These are phyloP conservation scores for Fusarium udum DNA, from an alignment of 2,329 filamentous ascomycete species.

Conservation along the genomic window DNA sequence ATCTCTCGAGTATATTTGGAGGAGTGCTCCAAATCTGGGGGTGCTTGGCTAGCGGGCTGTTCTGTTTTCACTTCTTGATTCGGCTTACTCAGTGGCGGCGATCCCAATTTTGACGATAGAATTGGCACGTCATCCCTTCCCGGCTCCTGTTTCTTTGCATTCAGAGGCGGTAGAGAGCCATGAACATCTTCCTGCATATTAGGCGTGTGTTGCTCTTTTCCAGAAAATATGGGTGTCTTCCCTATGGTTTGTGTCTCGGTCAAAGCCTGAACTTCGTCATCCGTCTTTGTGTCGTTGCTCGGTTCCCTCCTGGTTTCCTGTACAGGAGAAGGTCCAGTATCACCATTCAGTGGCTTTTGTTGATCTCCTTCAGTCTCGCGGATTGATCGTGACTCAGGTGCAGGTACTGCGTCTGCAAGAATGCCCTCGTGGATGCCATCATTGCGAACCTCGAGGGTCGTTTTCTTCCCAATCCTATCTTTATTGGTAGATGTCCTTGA, in stretches of 20 bases:
- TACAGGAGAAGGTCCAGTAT: neutral
- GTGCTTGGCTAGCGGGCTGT: neutral
- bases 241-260: neutral
- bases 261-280: neutral
- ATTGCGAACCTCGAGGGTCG: neutral
- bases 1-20: neutral
- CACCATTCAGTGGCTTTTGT: constrained; percentile 4
- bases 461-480: neutral
- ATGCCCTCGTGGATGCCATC: neutral
- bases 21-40: neutral
- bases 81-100: neutral
- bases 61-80: neutral
- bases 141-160: neutral
- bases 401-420: neutral
- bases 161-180: neutral
- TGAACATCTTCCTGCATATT: neutral
- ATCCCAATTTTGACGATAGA: neutral
- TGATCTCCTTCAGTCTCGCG: neutral
- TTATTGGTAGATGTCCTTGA: neutral
- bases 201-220: neutral
- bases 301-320: neutral
- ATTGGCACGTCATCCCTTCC: neutral
- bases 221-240: neutral
- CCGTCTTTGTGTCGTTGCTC: constrained; percentile 3
- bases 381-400: neutral